Base-by-base conservation (phyloP, 257 asterid genomes). In the Przewalskia tangutica region DNA sequence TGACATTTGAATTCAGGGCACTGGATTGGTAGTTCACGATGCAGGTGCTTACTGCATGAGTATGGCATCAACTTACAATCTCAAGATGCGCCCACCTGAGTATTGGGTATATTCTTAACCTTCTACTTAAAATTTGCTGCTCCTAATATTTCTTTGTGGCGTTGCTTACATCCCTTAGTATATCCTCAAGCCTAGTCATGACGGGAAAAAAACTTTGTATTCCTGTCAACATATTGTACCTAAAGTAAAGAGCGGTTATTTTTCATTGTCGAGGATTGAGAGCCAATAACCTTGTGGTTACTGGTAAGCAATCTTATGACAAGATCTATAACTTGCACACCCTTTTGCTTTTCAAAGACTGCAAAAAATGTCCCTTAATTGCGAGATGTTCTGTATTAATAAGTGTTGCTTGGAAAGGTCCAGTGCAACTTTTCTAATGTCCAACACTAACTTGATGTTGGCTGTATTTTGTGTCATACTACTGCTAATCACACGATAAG, bases 21-120 rank as follows among this genome's bases (percentile, higher is more conserved):
- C 92, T 79, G 99, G 99, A 83, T 85, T 95, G 90, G 96, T 95
- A 38, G 99, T 95, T 82, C 99, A 95, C 11, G 99, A 95, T 84
- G 99, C 99, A 7, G 99, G 99, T 85, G 99, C 98, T 75, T 95
- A 95, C 87, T 95, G 99, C 91, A 95, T 95, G 99, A 95, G 99
- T 81, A 95, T 94, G 99, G 98, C 99, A 84, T 95, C 99, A 7
- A 95, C 99, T 1, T 95, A 95, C 95, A 95, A 95, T 84, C 98
- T 95, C 84, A 95, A 95, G 90, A 95, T 94, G 99, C 98, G 97
- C 14, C 99, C 99, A 18, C 97, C 99, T 0, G 99, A 95, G 80
- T 94, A 90, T 75, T 95, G 98, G 99, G 98, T 93, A 56, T 8
- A 93, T 87, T 79, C 62, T 20, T 6, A 38, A 34, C 73, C 77